Percentiles rank a stretch among this genome's conserved stretches.
Evolutionary conservation across 2,329 filamentous ascomycete species (phyloP).

Genomic region (Exophiala calicioides): DNA sequence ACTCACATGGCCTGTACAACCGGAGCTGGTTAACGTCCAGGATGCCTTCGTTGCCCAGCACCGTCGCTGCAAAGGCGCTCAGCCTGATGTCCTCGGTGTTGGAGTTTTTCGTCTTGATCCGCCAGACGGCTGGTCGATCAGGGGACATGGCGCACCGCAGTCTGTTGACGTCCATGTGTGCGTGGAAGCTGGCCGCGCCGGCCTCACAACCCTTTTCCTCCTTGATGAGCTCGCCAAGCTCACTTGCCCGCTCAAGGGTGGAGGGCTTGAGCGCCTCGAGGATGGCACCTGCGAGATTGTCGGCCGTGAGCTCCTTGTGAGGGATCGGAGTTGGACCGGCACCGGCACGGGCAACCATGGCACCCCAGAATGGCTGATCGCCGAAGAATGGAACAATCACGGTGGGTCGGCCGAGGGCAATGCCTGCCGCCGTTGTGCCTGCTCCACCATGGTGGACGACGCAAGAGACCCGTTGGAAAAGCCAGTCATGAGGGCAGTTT

Average conservation of each 20-base stretch:
- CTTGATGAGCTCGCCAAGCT: slow-evolving; percentile 48
- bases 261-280: slow-evolving; percentile 46
- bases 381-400: slow-evolving; percentile 60
- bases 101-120: too few species aligned
- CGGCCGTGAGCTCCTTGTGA: slow-evolving; percentile 46
- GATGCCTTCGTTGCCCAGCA: slow-evolving; percentile 63
- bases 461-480: slow-evolving; percentile 57
- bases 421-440: slow-evolving; percentile 55
- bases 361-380: slow-evolving; percentile 59
- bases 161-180: slow-evolving; percentile 63
- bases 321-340: slow-evolving; percentile 54
- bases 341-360: slow-evolving; percentile 52
- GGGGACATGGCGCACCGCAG: slow-evolving; percentile 70
- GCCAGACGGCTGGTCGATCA: slow-evolving; percentile 59
- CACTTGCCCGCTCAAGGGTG: too few species aligned
- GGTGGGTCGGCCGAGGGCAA: slow-evolving; percentile 54
- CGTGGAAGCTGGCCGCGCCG: slow-evolving; percentile 68
- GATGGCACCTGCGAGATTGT: slow-evolving; percentile 51
- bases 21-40: slow-evolving; percentile 70
- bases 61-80: slow-evolving; percentile 60
- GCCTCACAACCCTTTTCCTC: slow-evolving; percentile 64
- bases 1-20: slow-evolving; percentile 64
- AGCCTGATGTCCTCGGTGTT: slow-evolving; percentile 50
- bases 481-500: slow-evolving; percentile 52
- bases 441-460: slow-evolving; percentile 63